phyloP scores from a whole-genome alignment of 768 basidiomycete species.

The Tylopilus sp. region DNA sequence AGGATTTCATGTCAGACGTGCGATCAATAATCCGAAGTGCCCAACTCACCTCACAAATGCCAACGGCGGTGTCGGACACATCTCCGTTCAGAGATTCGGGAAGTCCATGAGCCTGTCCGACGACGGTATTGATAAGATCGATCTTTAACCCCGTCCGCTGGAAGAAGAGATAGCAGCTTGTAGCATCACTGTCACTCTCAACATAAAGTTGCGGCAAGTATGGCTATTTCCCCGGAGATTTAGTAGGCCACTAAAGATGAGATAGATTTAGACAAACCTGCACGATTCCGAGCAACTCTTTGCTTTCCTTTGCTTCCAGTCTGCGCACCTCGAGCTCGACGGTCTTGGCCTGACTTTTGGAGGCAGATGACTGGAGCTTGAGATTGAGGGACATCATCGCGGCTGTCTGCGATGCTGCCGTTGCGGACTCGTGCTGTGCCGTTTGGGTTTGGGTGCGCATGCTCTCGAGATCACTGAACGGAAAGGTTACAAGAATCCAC shows the following conservation, averaged over 20 bases:
- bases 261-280: slow-evolving; percentile 47
- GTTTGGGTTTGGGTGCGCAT: slow-evolving; percentile 84
- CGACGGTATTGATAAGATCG: slow-evolving; percentile 78
- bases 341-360: slow-evolving; percentile 85
- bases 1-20: not conserved
- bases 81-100: slow-evolving; percentile 81
- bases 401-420: slow-evolving; percentile 83
- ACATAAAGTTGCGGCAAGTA: slow-evolving; percentile 90
- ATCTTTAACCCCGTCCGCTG: slow-evolving; percentile 82
- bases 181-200: slow-evolving; percentile 85
- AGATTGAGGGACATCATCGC: slow-evolving; percentile 93
- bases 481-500: slow-evolving; percentile 9
- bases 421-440: slow-evolving; percentile 78
- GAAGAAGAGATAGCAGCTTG: slow-evolving; percentile 90
- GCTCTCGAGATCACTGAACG: slow-evolving; percentile 74
- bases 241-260: not conserved
- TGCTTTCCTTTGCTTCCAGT: slow-evolving; percentile 79
- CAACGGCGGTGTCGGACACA: slow-evolving; percentile 85
- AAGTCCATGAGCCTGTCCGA: slow-evolving; percentile 78
- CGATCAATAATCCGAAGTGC: not conserved
- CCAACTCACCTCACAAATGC: slow-evolving; percentile 79
- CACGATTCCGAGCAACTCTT: slow-evolving; percentile 76
- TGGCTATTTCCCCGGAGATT: slow-evolving; percentile 44
- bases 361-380: slow-evolving; percentile 86
- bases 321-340: slow-evolving; percentile 88